Base-by-base conservation (phyloP, 2,329 filamentous ascomycete species). In the Coleophoma crateriformis region DNA sequence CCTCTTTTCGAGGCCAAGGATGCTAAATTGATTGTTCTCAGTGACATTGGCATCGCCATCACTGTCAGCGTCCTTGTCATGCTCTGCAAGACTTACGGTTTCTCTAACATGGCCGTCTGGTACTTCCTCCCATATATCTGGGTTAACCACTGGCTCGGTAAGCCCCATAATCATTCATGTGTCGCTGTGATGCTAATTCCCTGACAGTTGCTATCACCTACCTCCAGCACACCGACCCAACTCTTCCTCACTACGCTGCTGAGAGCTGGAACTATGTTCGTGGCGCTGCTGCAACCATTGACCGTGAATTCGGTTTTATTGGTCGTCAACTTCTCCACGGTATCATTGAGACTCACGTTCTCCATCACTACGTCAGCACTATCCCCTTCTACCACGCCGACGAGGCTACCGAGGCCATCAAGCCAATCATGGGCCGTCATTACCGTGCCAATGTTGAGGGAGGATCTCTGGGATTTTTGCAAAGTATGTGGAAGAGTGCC, bases 101-200 rank as follows among this genome's bases (percentile, higher is more conserved):
- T 84, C 77, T 68, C 76, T 66, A 97, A 96, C 76, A 76, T 97
- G 68, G 73, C 88, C 52, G 87, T 99, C 55, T 97, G 94, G 92
- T 99, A 99, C 74, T 84, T 91, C 64, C 66, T 95, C 51, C 94
- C 94, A 35, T 99, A 97, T 70, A 78, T 96, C 54, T 96, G 92
- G 92, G 91, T 96, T 50, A 95, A 97, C 81, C 90, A 96, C 82
- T 97, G 92, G 92, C 87, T 97, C 50, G 88, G 89, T 94, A 84
- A 79, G 88, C 79, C 46, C 49, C 50, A 47, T 14, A 42, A 38
- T 32, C n/a, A 39, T 14, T 13, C 27, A 10, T 15, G 38, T 27
- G 40, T 14, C 34, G 4, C 33, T 4, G 34, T 46, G 22, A 58
- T 50, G 63, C 64, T 63, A 63, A 68, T 48, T 34, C 27, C 27